phyloP scores from a whole-genome alignment of 495 filamentous ascomycete species.

The Cercophora scortea region DNA sequence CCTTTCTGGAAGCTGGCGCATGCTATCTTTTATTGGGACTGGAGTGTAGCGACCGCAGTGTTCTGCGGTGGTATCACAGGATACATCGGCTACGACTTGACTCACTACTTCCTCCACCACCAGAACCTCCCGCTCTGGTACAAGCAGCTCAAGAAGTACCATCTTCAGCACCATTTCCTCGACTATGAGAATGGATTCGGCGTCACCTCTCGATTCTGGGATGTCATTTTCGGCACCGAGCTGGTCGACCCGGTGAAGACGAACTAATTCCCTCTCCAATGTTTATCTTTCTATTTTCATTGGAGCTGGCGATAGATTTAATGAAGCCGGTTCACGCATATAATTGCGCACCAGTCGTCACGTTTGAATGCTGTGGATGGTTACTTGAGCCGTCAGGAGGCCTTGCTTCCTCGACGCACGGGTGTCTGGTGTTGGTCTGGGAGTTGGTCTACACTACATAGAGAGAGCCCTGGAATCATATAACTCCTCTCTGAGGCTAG shows the following conservation, averaged over 20 bases:
- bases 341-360: too few relatives aligned
- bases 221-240: conserved; percentile 83
- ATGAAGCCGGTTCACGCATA: too few relatives aligned
- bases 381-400: too few relatives aligned
- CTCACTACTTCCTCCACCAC: conserved; percentile 99
- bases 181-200: conserved; percentile 98
- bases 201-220: conserved; percentile 98
- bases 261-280: conserved; percentile 29
- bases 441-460: too few relatives aligned
- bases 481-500: too few relatives aligned
- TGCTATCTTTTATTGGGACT: conserved; percentile 73
- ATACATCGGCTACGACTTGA: conserved; percentile 93
- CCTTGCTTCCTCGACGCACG: too few relatives aligned
- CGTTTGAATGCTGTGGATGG: too few relatives aligned
- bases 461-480: too few relatives aligned
- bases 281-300: too few relatives aligned
- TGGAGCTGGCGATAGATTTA: too few relatives aligned
- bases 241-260: conserved; percentile 51
- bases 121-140: conserved; percentile 84
- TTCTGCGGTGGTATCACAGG: conserved; percentile 92
- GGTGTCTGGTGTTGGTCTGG: too few relatives aligned
- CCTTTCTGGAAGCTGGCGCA: conserved; percentile 96
- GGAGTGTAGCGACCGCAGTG: conserved; percentile 66
- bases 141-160: conserved; percentile 87
- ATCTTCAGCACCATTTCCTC: conserved; percentile 92